Base-by-base conservation (phyloP, 495 filamentous ascomycete species). In the Thozetella sp. region DNA sequence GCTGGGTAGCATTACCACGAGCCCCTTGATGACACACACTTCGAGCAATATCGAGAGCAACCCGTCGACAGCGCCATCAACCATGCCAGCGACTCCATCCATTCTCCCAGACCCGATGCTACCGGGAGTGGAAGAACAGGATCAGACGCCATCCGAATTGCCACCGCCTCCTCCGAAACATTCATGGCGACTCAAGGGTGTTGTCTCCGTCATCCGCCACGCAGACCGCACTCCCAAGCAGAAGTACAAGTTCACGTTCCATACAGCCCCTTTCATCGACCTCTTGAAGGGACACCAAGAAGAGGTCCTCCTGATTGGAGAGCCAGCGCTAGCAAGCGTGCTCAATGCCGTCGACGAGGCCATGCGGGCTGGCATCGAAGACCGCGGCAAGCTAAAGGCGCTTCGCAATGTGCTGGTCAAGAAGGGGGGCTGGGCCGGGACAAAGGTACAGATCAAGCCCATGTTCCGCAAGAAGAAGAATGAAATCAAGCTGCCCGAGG, bases 201-300 rank as follows among this genome's bases (percentile, higher is more conserved):
- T 98, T 81, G 95, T 99, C 6, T 92, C 94, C 20, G 96, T 98
- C 12, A 89, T 99, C 53, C 85, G 95, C 23, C 95, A 99, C 70
- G 95, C 96, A 2, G 95, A 99, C 75, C 89, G 95, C 40, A 99
- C 95, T 12, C 95, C 95, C 4, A 99, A 99, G 72, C 95, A 99
- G 65, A 99, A 99, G 67, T 97, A 96, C 78, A 99, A 99, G 67
- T 98, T 97, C 69, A 99, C 95, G 0, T 99, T 99, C 66, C 96
- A 98, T 72, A 96, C 90, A 9, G 90, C 93, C 62, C 96, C 96
- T 3, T 99, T 99, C 68, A 91, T 98, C 51, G 91, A 97, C 58
- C 80, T 99, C 4, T 81, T 99, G 45, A 93, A 90, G 69, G 95
- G 95, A 0, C 94, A 99, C 68, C 90, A 93, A 65, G 94, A 98